A percentile compares a stretch with the other conserved stretches of the same genome.
Evolutionary conservation across 805 yeast species (phyloP).

Genomic region (Isabelozyma pseudorhagii): DNA sequence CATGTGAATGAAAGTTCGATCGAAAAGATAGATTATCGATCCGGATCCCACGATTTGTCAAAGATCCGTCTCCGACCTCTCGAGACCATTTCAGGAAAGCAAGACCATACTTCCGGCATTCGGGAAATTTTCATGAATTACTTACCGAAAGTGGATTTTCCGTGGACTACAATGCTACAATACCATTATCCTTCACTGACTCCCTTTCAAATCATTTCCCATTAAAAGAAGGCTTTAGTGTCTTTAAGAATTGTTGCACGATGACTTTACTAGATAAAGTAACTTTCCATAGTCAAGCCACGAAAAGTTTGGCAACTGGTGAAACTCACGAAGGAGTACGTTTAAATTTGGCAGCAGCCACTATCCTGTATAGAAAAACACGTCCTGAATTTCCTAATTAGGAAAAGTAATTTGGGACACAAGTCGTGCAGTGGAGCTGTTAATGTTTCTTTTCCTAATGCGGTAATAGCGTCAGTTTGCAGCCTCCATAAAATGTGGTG

Average conservation of each 20-base stretch:
- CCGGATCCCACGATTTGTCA: no score
- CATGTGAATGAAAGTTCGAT: no score
- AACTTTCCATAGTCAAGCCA: background rate
- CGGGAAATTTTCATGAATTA: no score
- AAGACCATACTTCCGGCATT: no score
- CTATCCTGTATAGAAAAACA: background rate
- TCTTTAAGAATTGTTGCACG: background rate
- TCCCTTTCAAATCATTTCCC: background rate
- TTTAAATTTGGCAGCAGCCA: background rate
- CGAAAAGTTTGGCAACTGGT: background rate
- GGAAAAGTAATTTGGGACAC: slow-evolving; percentile 8
- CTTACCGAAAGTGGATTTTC: no score
- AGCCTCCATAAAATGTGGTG: background rate
- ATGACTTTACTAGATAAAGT: background rate
- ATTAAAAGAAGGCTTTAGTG: background rate
- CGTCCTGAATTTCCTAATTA: slow-evolving; percentile 14
- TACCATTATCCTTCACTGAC: background rate
- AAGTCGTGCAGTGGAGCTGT: slow-evolving; percentile 2
- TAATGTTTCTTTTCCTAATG: slow-evolving; percentile 3
- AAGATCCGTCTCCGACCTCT: no score
- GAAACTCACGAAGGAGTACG: background rate
- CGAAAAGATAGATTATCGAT: no score
- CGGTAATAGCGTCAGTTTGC: slow-evolving; percentile 2
- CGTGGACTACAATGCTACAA: no score
- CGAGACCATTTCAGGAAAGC: no score